phyloP scores from a whole-genome alignment of 2,329 filamentous ascomycete genomes.

The Colletotrichum somersetense region DNA sequence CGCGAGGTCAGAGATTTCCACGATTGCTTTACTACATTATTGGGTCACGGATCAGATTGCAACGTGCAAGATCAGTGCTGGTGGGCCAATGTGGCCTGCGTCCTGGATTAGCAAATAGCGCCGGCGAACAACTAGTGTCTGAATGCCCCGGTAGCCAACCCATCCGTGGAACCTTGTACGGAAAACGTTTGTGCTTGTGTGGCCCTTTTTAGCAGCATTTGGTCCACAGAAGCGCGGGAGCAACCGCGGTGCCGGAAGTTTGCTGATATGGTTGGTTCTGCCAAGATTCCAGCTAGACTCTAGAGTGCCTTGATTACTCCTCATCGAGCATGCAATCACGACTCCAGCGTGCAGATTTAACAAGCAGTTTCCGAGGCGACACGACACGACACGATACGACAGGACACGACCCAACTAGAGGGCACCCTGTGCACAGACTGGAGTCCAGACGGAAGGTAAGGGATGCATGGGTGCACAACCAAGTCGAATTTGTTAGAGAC shows the following conservation, averaged over 20 bases:
- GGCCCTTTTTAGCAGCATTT: neutral
- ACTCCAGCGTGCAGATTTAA: neutral
- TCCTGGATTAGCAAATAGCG: neutral
- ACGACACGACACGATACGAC: neutral
- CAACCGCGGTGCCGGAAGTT: conserved; percentile 35
- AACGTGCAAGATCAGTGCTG: conserved; percentile 17
- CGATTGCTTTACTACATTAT: conserved; percentile 29
- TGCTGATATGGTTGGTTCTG: conserved; percentile 14
- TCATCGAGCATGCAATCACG: neutral
- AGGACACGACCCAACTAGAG: conserved; percentile 4
- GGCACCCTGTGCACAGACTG: conserved; percentile 33
- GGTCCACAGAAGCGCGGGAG: conserved; percentile 10
- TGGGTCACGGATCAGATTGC: conserved; percentile 34
- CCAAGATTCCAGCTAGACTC: no score
- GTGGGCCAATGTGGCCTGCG: neutral
- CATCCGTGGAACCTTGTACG: neutral
- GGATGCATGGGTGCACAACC: conserved; percentile 27
- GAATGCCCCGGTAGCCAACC: neutral
- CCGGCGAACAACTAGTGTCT: neutral
- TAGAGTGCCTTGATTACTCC: neutral
- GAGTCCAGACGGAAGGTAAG: conserved; percentile 32
- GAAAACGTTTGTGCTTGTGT: conserved; percentile 2
- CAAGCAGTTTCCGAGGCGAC: conserved; percentile 4
- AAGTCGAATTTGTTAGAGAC: conserved; percentile 25
- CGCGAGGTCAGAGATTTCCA: conserved; percentile 22